Evolutionary conservation across 352 stramenopile genomes (phyloP), one percentile per base, ranked within the genome.

Genomic region (Globisporangium viniferum): DNA sequence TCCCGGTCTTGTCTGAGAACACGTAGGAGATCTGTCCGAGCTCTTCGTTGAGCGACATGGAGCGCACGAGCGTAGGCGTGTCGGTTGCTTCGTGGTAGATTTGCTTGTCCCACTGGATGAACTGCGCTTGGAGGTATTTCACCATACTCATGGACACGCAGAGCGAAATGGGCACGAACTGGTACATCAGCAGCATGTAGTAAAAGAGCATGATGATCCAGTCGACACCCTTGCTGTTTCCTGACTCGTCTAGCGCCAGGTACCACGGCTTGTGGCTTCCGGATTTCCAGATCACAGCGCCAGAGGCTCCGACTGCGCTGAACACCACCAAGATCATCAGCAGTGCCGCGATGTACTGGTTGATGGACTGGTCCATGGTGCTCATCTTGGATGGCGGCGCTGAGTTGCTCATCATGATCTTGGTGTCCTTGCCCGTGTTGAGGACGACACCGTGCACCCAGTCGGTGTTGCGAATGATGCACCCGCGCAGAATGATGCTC

Each of bases 1-100:
- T 99, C n/a, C 98, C 98, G 2, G 98, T 99, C 72, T 99, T 99
- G 79, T 99, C 98, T 1, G 90, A 98, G 75, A 99, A 99, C 6
- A 99, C 94, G 70, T 99, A 99, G 33, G 97, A 91, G 56, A 99
- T 97, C 82, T 99, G 93, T 2, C 97, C 98, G 15, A 99, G 82
- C 61, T 98, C 93, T 74, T 97, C 95, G 60, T 97, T 98, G 35
- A 99, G 84, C 18, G 93, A 94, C 79, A 96, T 97, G n/a, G 81
- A 96, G 24, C 96, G 90, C n/a, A 96, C 94, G 8, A 96, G 75
- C 27, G 93, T 91, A 10, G 90, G 91, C 6, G 90, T 98, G 73
- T 98, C 88, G 22, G 88, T 88, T 54, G 81, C 81, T 15, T 84
- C 75, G 71, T 98, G 77, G 71, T 98, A 97, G 77, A 99, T 99